Evolutionary conservation across 2,329 filamentous ascomycete species (phyloP), one percentile per base, ranked within the genome.

Genomic region (Alternaria triticina): DNA sequence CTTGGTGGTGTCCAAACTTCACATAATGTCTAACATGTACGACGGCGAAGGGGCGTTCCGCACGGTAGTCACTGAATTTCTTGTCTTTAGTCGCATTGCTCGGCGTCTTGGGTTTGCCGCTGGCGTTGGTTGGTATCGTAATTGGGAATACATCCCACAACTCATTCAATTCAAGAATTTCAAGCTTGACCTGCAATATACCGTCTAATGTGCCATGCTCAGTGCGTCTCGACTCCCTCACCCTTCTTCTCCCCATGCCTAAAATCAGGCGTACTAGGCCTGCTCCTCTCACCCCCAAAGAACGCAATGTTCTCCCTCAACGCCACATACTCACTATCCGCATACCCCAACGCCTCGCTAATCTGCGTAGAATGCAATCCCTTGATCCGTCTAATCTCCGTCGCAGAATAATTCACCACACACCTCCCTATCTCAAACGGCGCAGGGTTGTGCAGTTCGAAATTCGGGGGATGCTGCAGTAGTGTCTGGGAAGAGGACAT

Each of bases 241-340:
- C 10, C 33, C n/a, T 51, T 54, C 36, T 47, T 55, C 28, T 23
- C 55, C 44, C 62, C 59, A 40, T 60, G 45, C 49, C 66, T 68
- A 52, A 77, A 70, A 58, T 69, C 70, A 49, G 80, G 80, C 50
- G 79, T 81, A 40, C 65, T 70, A 17, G 80, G 80, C 66, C 79
- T 75, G 65, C 74, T 78, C 70, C 73, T 76, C 70, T 80, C 77
- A 2, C 75, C 49, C 1, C 72, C 77, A 57, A 91, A 90, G 70
- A 97, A 89, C 47, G 92, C 93, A 66, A 97, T 90, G 72, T 97
- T 95, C 79, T 97, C 93, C 66, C 94, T 86, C 74, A 96, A 85
- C 10, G 94, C 94, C 44, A 98, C 91, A 81, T 98, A 97, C 81
- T 98, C 94, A 74, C 91, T 96, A 78, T 97, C 94, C 20, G 93